These are phyloP conservation scores for Hanseniaspora mollemarum DNA, from an alignment of 805 yeast species.

Conservation along the genomic window DNA sequence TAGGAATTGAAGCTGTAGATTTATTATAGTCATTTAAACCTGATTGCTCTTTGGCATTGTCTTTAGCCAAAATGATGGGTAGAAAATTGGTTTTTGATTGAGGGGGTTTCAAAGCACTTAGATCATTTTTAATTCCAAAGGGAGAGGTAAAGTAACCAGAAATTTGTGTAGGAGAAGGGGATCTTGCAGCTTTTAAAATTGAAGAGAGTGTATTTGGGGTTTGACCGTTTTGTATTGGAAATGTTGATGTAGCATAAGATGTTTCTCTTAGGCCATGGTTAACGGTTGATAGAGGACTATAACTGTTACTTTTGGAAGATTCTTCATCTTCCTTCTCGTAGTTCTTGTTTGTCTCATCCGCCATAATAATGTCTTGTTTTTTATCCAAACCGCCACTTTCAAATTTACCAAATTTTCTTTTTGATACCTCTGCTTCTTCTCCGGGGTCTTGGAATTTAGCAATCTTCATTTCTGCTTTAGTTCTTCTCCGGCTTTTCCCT, in stretches of 20 bases:
- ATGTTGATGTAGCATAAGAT: not conserved
- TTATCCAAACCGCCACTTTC: too few species aligned
- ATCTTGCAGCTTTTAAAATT: not conserved
- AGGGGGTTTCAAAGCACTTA: not conserved
- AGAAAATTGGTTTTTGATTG: not conserved
- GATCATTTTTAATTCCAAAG: not conserved
- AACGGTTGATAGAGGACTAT: conserved; percentile 1
- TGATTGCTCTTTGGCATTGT: conserved; percentile 1
- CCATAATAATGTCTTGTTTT: conserved; percentile 20
- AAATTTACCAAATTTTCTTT: too few species aligned
- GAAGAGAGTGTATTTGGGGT: not conserved
- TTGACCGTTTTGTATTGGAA: not conserved
- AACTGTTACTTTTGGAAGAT: not conserved
- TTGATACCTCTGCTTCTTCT: too few species aligned
- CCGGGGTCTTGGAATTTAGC: conserved; percentile 21
- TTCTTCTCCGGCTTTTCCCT: conserved; percentile 35
- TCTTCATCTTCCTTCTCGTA: conserved; percentile 10
- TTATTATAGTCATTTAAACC: conserved; percentile 17
- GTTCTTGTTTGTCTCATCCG: conserved; percentile 23
- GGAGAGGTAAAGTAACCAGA: too few species aligned
- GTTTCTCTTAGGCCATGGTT: not conserved
- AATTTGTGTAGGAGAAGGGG: not conserved
- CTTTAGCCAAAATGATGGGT: not conserved
- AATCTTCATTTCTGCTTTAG: conserved; percentile 18
- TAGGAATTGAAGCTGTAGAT: conserved; percentile 24